phyloP scores from a whole-genome alignment of 768 basidiomycete genomes.

The Agaricus blazei region DNA sequence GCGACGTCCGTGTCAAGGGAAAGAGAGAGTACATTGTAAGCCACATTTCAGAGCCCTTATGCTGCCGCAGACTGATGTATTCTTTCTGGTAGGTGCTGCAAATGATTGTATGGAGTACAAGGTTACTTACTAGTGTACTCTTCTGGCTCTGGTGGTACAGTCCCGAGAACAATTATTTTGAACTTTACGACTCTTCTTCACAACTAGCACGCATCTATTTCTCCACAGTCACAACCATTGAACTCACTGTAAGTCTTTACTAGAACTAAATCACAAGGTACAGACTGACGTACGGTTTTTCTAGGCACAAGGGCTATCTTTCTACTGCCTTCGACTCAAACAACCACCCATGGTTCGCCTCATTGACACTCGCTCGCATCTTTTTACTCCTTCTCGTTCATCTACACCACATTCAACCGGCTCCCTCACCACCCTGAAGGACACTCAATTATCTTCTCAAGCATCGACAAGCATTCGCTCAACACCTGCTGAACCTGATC shows the following conservation, averaged over 20 bases:
- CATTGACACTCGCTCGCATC: constrained; percentile 49
- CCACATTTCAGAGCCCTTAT: constrained; percentile 4
- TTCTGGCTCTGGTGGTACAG: constrained; percentile 39
- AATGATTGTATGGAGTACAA: constrained; percentile 50
- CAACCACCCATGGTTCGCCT: constrained; percentile 70
- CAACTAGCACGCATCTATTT: constrained; percentile 40
- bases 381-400: constrained; percentile 33
- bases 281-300: constrained; percentile 2
- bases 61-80: neutral
- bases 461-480: constrained; percentile 10
- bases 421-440: constrained; percentile 14
- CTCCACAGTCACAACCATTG: constrained; percentile 37
- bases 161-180: constrained; percentile 33
- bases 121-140: constrained; percentile 42
- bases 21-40: constrained; percentile 61
- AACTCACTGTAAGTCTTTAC: constrained; percentile 47
- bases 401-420: constrained; percentile 34
- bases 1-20: constrained; percentile 63
- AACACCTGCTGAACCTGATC: constrained; percentile 43
- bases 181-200: constrained; percentile 29
- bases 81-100: constrained; percentile 48
- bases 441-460: constrained; percentile 13
- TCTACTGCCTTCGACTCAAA: constrained; percentile 53
- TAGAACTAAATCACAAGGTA: neutral
- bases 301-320: constrained; percentile 50